These are phyloP conservation scores for Zygosaccharomyces gambellarensis DNA, from an alignment of 805 yeast species.

Conservation along the genomic window DNA sequence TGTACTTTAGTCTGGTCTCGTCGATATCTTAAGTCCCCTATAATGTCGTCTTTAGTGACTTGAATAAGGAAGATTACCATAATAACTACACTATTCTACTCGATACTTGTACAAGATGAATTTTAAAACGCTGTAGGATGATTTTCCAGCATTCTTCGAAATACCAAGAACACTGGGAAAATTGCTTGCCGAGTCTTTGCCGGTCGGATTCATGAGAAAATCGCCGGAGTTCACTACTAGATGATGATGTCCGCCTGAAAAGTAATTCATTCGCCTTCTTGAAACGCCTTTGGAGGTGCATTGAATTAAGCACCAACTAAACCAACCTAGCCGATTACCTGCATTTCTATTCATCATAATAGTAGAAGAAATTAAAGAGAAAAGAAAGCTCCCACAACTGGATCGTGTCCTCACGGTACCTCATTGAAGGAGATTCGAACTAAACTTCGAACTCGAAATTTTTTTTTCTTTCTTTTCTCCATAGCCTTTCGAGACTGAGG, in stretches of 20 bases:
- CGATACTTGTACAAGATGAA: neutral
- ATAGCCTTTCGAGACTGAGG: neutral
- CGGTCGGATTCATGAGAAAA: neutral
- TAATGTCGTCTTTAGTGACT: slow-evolving; percentile 4
- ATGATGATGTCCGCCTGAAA: neutral
- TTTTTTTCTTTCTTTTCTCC: neutral
- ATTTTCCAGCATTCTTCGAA: neutral
- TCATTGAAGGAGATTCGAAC: neutral
- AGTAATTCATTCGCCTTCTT: too few relatives aligned
- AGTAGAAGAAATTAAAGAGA: neutral
- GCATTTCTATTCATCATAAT: neutral
- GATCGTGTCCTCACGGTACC: slow-evolving; percentile 3
- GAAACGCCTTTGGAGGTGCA: too few relatives aligned
- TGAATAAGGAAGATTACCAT: neutral
- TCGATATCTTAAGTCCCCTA: slow-evolving; percentile 8
- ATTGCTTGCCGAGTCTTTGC: neutral
- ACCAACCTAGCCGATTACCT: too few relatives aligned
- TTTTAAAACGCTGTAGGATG: neutral
- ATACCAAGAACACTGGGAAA: neutral
- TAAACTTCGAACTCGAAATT: neutral
- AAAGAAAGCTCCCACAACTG: neutral
- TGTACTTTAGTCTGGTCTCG: slow-evolving; percentile 1
- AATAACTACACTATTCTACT: neutral
- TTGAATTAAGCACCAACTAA: too few relatives aligned
- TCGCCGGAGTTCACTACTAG: neutral